phyloP scores from a whole-genome alignment of 371 early-diverging fungal species.

The Lichtheimia hyalospora region DNA sequence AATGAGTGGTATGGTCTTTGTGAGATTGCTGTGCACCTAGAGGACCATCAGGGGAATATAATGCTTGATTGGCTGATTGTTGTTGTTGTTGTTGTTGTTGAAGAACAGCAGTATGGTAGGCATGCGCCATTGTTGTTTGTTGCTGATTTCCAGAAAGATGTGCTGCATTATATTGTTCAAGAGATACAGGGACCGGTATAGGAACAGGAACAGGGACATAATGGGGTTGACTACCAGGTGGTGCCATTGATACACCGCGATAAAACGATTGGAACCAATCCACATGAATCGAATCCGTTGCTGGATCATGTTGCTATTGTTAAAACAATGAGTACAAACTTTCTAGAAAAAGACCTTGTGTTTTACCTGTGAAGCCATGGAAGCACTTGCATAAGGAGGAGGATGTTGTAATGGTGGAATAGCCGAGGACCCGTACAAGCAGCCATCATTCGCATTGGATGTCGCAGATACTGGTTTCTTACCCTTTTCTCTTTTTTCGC shows the following conservation, averaged over 20 bases:
- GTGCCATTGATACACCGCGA: background rate
- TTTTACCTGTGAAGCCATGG: no score
- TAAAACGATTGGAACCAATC: background rate
- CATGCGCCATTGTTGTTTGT: no score
- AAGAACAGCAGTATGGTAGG: no score
- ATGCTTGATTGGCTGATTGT: background rate
- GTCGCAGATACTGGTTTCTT: no score
- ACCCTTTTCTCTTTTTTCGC: no score
- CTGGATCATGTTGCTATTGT: no score
- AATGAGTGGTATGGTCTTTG: background rate
- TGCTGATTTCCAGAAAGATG: no score
- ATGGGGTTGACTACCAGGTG: background rate
- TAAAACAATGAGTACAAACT: background rate
- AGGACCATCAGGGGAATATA: background rate
- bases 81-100: no score
- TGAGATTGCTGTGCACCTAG: background rate
- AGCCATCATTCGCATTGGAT: no score
- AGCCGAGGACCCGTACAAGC: no score
- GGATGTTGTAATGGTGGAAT: no score
- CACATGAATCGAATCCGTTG: background rate
- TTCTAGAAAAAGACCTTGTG: background rate
- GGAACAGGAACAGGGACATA: constrained; percentile 7
- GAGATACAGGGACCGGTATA: constrained; percentile 1
- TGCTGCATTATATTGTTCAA: background rate
- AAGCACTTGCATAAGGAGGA: no score